Evolutionary conservation across 2,329 filamentous ascomycete species (phyloP).

Genomic region (Trichoderma koningiopsis): DNA sequence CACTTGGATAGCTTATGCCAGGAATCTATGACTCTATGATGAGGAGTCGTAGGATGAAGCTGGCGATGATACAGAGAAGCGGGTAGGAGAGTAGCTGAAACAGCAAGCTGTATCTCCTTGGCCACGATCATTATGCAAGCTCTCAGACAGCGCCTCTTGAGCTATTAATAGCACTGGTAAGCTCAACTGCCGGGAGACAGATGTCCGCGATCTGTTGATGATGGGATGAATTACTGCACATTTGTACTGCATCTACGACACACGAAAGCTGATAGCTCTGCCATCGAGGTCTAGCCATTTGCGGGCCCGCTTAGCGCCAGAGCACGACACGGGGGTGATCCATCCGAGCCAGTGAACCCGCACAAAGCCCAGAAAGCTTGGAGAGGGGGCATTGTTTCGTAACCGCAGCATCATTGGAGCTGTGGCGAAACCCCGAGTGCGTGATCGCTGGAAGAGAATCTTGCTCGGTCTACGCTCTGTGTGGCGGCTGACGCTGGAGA

Average conservation of each 20-base stretch:
- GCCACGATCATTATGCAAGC: neutral
- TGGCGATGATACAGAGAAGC: neutral
- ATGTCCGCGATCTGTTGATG: no score
- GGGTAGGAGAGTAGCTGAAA: neutral
- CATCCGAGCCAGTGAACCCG: neutral
- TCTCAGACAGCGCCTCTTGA: neutral
- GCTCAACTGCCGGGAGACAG: neutral
- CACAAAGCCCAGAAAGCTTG: neutral
- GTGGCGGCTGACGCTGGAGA: neutral
- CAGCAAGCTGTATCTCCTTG: neutral
- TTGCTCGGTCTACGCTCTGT: neutral
- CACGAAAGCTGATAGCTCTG: neutral
- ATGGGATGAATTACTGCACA: neutral
- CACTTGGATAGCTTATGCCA: neutral
- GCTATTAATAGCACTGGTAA: neutral
- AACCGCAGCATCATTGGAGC: conserved; percentile 6
- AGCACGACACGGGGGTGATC: neutral
- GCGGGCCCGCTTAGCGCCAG: neutral
- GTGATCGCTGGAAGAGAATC: neutral
- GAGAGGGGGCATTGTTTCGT: neutral
- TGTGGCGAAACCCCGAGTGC: conserved; percentile 16
- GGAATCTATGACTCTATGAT: no score
- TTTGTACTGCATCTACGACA: neutral
- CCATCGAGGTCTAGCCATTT: neutral
- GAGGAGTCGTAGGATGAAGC: neutral